Conservation (phyloP, 305 asterid species). For the Fraxinus floribunda region DNA sequence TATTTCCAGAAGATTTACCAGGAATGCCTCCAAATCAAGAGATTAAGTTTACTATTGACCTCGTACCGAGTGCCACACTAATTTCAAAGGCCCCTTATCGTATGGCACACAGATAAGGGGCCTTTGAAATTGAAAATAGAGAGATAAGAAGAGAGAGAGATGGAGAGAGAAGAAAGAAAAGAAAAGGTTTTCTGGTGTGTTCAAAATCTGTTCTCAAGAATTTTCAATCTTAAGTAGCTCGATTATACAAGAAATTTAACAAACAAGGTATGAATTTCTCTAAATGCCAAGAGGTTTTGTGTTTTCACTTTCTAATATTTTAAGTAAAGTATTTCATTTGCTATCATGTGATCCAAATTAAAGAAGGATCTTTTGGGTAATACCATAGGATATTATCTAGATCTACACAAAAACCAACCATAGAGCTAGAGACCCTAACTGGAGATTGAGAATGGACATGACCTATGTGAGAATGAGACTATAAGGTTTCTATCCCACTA, state of each 20-base stretch:
- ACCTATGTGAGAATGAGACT: background rate
- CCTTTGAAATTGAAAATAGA: background rate
- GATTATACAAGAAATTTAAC: background rate
- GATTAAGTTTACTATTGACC: background rate
- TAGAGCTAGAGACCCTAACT: background rate
- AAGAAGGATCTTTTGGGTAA: background rate
- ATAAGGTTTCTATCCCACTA: too few relatives aligned
- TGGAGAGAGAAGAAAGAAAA: background rate
- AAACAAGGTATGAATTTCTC: background rate
- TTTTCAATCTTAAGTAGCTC: background rate
- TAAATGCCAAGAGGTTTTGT: background rate
- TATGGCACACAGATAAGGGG: background rate
- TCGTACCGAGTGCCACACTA: background rate
- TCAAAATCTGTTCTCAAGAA: too few relatives aligned
- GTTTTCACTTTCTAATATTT: background rate
- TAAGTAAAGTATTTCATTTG: too few relatives aligned
- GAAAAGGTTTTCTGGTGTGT: background rate
- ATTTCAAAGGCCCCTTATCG: background rate
- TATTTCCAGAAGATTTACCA: background rate
- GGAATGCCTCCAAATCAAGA: background rate
- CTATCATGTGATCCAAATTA: background rate
- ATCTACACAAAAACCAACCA: background rate
- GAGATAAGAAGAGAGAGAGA: too few relatives aligned
- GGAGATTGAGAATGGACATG: background rate
- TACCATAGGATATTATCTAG: background rate